These are phyloP conservation scores for Exobasidium cylindrosporum DNA, from an alignment of 1,284 basidiomycete genomes.

Conservation along the genomic window DNA sequence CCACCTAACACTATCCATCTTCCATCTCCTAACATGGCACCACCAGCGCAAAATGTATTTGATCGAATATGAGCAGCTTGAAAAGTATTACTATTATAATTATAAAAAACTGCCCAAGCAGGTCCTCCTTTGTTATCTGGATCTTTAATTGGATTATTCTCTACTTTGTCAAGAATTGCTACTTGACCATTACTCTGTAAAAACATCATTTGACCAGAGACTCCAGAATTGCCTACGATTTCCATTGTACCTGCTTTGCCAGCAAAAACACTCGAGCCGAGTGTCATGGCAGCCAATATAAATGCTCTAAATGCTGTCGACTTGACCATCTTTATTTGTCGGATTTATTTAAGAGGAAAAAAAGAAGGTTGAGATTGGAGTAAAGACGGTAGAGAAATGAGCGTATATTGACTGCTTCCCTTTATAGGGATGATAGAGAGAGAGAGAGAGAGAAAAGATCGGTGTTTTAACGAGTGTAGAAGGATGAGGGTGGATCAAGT, in stretches of 20 bases:
- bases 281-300: background rate
- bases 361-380: background rate
- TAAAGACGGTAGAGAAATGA: background rate
- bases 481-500: too few species aligned
- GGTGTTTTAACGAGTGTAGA: too few species aligned
- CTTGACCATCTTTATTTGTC: background rate
- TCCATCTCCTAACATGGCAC: conserved; percentile 37
- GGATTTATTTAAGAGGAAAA: background rate
- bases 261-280: background rate
- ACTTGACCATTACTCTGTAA: conserved; percentile 39
- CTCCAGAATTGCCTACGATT: conserved; percentile 44
- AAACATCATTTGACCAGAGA: conserved; percentile 49
- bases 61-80: conserved; percentile 35
- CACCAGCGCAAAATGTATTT: conserved; percentile 51
- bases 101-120: conserved; percentile 43
- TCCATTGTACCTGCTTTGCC: conserved; percentile 19
- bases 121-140: conserved; percentile 30
- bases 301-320: too few species aligned
- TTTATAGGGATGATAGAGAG: too few species aligned
- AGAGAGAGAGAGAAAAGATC: background rate
- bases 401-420: too few species aligned
- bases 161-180: conserved; percentile 48
- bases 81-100: conserved; percentile 29
- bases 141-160: conserved; percentile 32
- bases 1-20: conserved; percentile 41